Conservation (phyloP, 192 early-diverging fungal species). For the Pilobolus umbonatus region DNA sequence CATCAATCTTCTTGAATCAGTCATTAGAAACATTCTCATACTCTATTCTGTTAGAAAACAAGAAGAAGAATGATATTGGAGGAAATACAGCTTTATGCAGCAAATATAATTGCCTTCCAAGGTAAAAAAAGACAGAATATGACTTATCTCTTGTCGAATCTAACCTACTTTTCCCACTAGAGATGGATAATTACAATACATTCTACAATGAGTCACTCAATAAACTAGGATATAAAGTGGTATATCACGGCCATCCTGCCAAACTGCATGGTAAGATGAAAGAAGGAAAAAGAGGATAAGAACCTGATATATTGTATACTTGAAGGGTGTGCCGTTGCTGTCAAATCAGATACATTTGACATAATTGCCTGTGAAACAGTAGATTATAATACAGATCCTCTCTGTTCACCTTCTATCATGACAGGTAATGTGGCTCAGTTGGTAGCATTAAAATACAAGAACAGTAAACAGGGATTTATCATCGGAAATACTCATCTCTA, state of each 20-base stretch:
- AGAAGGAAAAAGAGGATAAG: neutral
- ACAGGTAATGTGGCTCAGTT: conserved; percentile 34
- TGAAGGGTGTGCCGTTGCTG: conserved; percentile 28
- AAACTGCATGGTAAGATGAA: conserved; percentile 29
- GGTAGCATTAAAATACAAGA: conserved; percentile 14
- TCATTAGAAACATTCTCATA: neutral
- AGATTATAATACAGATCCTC: conserved; percentile 23
- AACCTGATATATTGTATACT: neutral
- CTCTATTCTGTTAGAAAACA: too few relatives aligned
- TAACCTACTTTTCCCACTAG: conserved; percentile 5
- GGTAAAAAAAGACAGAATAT: conserved; percentile 6
- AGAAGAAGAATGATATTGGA: conserved; percentile 31
- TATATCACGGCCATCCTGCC: conserved; percentile 14
- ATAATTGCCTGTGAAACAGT: conserved; percentile 5
- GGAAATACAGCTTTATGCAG: conserved; percentile 26
- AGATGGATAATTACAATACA: conserved; percentile 32
- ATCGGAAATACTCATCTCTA: conserved; percentile 36
- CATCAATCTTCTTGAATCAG: neutral
- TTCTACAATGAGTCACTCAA: conserved; percentile 20
- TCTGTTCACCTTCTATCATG: conserved; percentile 11
- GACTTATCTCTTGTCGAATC: neutral
- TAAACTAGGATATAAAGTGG: conserved; percentile 19
- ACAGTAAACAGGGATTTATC: conserved; percentile 8
- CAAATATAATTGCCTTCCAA: conserved; percentile 33
- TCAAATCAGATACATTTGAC: conserved; percentile 11